phyloP scores from a whole-genome alignment of 768 basidiomycete genomes.

The Mycena belliarum region DNA sequence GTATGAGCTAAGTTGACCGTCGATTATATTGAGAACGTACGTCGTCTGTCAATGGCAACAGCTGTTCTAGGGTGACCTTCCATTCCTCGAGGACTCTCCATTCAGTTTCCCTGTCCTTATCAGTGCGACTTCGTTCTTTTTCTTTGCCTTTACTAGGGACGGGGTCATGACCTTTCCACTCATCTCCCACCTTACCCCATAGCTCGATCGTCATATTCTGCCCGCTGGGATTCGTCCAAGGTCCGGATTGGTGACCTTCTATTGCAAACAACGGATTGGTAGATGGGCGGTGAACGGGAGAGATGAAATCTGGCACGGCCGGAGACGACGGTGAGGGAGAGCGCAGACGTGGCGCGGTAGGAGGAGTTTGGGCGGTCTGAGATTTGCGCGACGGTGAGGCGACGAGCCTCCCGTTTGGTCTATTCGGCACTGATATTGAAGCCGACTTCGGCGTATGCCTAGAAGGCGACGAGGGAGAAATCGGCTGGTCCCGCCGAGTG shows the following conservation, averaged over 20 bases:
- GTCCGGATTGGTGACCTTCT: constrained; percentile 59
- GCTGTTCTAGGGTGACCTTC: constrained; percentile 58
- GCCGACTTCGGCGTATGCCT: constrained; percentile 29
- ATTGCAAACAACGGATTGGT: constrained; percentile 78
- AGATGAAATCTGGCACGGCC: constrained; percentile 63
- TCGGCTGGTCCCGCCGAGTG: constrained; percentile 26
- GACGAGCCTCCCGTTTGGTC: constrained; percentile 25
- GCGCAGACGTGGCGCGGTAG: constrained; percentile 15
- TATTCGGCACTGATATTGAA: constrained; percentile 24
- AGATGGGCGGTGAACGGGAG: constrained; percentile 77
- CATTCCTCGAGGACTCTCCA: constrained; percentile 75
- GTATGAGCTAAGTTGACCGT: constrained; percentile 21
- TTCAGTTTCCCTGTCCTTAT: constrained; percentile 24
- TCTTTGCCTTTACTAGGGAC: constrained; percentile 48
- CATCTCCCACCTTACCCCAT: constrained; percentile 50
- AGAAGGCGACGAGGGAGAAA: constrained; percentile 17
- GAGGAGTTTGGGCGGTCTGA: constrained; percentile 25
- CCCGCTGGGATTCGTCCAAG: constrained; percentile 54
- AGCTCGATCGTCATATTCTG: constrained; percentile 56
- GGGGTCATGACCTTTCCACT: constrained; percentile 23
- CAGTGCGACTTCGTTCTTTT: constrained; percentile 31
- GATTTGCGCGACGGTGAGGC: constrained; percentile 19
- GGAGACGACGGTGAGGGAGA: constrained; percentile 12
- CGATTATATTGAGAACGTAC: constrained; percentile 41
- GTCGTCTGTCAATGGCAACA: constrained; percentile 61